Conservation (phyloP, 1,284 basidiomycete genomes). For the Malassezia equina region DNA sequence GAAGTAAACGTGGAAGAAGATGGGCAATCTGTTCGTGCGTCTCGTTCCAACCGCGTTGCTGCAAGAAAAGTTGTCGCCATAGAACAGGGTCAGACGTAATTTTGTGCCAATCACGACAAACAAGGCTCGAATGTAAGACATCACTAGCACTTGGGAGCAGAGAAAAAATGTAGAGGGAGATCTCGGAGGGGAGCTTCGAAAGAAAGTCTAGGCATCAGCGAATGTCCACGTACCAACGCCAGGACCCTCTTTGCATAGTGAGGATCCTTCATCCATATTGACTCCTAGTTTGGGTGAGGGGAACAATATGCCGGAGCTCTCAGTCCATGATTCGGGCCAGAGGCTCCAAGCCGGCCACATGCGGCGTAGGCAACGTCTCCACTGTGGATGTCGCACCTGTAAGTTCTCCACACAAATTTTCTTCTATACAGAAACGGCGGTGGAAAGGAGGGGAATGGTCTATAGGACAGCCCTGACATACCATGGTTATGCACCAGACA, state of each 20-base stretch:
- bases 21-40: not conserved
- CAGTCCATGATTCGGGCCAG: not conserved
- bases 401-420: not conserved
- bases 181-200: constrained; percentile 1
- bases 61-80: constrained; percentile 8
- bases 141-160: not conserved
- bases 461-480: not conserved
- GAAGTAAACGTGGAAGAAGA: not conserved
- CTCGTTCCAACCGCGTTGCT: not conserved
- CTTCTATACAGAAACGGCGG: not conserved
- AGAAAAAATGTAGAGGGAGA: constrained; percentile 9
- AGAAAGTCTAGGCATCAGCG: constrained; percentile 3
- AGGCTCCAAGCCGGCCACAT: not conserved
- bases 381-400: not conserved
- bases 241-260: not conserved
- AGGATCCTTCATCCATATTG: not conserved
- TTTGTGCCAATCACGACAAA: constrained; percentile 3
- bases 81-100: constrained; percentile 1
- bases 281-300: not conserved
- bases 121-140: constrained; percentile 3
- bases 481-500: not conserved
- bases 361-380: not conserved
- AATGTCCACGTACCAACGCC: not conserved
- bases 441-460: not conserved
- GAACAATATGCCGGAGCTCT: not conserved